Percentiles rank a stretch among this genome's conserved stretches.
Evolutionary conservation across 2,329 filamentous ascomycete genomes (phyloP).

Genomic region (Paecilomyces fulvus): DNA sequence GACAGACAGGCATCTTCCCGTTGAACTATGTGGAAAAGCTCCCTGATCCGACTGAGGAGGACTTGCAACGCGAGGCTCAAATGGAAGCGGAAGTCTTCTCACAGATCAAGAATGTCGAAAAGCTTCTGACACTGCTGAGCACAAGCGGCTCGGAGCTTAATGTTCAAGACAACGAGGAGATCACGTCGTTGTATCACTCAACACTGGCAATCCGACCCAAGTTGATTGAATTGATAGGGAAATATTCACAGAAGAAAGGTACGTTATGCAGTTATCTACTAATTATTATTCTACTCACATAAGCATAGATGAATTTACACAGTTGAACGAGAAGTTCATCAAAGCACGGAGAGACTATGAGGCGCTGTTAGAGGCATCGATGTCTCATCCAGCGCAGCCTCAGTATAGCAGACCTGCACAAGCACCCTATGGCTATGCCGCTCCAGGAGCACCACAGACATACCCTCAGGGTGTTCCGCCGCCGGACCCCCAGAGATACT

Average conservation of each 20-base stretch:
- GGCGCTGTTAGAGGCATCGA: slow-evolving; percentile 86
- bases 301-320: slow-evolving; percentile 81
- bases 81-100: slow-evolving; percentile 81
- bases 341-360: slow-evolving; percentile 97
- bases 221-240: slow-evolving; percentile 94
- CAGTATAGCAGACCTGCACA: slow-evolving; percentile 58
- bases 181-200: slow-evolving; percentile 82
- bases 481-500: slow-evolving; percentile 59
- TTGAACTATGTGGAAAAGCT: slow-evolving; percentile 98
- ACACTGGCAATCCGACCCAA: slow-evolving; percentile 92
- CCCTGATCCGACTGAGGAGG: slow-evolving; percentile 85
- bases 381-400: slow-evolving; percentile 82
- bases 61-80: slow-evolving; percentile 88
- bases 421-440: slow-evolving; percentile 25
- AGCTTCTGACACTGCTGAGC: slow-evolving; percentile 80
- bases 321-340: slow-evolving; percentile 98
- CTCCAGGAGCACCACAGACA: slow-evolving; percentile 13
- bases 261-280: slow-evolving; percentile 11
- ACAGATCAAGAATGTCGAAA: slow-evolving; percentile 70
- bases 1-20: slow-evolving; percentile 95
- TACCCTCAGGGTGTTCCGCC: slow-evolving; percentile 40
- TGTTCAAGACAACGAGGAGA: slow-evolving; percentile 93
- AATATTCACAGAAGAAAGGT: slow-evolving; percentile 99
- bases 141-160: slow-evolving; percentile 71
- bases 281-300: slow-evolving; percentile 8